Evolutionary conservation across 2,329 filamentous ascomycete species (phyloP).

Genomic region (Pseudopithomyces chartarum): DNA sequence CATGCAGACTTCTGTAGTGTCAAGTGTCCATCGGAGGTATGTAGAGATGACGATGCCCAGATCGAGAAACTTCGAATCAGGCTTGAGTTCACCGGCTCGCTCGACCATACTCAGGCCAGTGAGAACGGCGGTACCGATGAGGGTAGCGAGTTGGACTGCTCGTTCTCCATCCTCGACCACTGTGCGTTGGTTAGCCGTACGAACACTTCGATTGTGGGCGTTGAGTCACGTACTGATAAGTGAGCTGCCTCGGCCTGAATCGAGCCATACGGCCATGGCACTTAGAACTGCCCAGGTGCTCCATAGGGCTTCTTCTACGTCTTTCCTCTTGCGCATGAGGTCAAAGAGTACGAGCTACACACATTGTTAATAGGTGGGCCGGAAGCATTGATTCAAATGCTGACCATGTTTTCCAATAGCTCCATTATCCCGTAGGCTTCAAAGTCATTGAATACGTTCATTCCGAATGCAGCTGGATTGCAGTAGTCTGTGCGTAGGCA

Average conservation of each 20-base stretch:
- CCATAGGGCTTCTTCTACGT: constrained; percentile 11
- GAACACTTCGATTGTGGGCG: neutral
- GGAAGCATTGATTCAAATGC: neutral
- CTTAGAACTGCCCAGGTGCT: constrained; percentile 20
- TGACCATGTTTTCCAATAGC: constrained; percentile 19
- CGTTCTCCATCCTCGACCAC: constrained; percentile 19
- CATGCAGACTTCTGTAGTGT: constrained; percentile 20
- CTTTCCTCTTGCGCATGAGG: constrained; percentile 3
- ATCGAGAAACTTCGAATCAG: constrained; percentile 22
- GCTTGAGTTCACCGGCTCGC: constrained; percentile 18
- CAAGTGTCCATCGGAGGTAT: constrained; percentile 16
- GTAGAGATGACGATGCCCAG: constrained; percentile 23
- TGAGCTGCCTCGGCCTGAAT: neutral
- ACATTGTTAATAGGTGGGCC: neutral
- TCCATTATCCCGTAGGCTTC: constrained; percentile 19
- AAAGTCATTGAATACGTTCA: constrained; percentile 25
- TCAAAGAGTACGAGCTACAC: constrained; percentile 16
- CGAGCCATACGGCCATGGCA: constrained; percentile 19
- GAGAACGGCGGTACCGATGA: constrained; percentile 25
- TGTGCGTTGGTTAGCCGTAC: neutral
- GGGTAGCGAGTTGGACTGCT: constrained; percentile 6
- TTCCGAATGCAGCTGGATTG: constrained; percentile 20
- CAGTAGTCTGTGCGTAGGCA: constrained; percentile 15
- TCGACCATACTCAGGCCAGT: constrained; percentile 20
- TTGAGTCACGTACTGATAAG: constrained; percentile 2